Evolutionary conservation across 345 rosid genomes (phyloP).

Genomic region (Anacardium occidentale): DNA sequence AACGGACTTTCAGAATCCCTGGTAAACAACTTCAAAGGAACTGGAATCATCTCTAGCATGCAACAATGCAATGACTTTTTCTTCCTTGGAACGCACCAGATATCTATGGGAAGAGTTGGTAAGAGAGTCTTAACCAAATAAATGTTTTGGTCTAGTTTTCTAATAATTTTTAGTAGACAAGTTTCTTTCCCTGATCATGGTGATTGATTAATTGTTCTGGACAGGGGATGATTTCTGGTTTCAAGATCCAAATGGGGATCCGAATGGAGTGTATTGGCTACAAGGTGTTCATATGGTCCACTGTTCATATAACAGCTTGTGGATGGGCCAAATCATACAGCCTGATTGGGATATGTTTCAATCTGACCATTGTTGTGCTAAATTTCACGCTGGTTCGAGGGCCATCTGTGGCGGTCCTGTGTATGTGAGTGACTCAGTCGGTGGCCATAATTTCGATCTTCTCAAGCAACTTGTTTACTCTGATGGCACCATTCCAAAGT

Average conservation of each 20-base stretch:
- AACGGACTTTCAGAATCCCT: slow-evolving; percentile 61
- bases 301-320: slow-evolving; percentile 85
- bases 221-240: slow-evolving; percentile 97
- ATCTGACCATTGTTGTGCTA: slow-evolving; percentile 81
- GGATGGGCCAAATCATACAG: slow-evolving; percentile 89
- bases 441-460: slow-evolving; percentile 70
- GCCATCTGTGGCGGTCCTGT: slow-evolving; percentile 90
- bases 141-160: neutral
- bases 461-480: slow-evolving; percentile 63
- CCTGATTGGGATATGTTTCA: slow-evolving; percentile 99
- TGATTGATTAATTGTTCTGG: neutral
- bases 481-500: slow-evolving; percentile 83
- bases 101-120: slow-evolving; percentile 90
- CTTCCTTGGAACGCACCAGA: slow-evolving; percentile 78
- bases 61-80: slow-evolving; percentile 92
- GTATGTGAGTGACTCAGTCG: slow-evolving; percentile 74
- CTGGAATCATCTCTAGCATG: slow-evolving; percentile 78
- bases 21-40: slow-evolving; percentile 73
- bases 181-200: neutral
- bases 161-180: neutral
- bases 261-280: slow-evolving; percentile 82
- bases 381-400: slow-evolving; percentile 81
- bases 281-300: slow-evolving; percentile 93
- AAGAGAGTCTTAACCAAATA: slow-evolving; percentile 15
- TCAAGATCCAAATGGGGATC: slow-evolving; percentile 89